These are phyloP conservation scores for Huntiella bhutanensis DNA, from an alignment of 2,329 filamentous ascomycete species.

Conservation along the genomic window DNA sequence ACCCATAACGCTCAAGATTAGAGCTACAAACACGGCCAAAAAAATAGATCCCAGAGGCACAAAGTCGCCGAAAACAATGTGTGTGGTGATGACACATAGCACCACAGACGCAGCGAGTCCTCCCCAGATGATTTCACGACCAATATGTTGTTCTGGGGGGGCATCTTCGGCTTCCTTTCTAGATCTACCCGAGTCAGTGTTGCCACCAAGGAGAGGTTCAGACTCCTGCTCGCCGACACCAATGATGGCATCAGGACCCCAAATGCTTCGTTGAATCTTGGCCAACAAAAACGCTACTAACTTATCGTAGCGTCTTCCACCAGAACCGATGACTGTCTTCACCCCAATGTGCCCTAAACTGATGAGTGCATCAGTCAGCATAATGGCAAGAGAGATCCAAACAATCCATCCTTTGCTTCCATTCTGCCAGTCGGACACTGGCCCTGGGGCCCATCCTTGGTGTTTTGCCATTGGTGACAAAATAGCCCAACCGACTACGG, in stretches of 20 bases:
- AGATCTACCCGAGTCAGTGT: constrained; percentile 15
- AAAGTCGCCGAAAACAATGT: constrained; percentile 62
- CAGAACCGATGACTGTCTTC: constrained; percentile 29
- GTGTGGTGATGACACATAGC: constrained; percentile 66
- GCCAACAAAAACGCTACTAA: constrained; percentile 6
- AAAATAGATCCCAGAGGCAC: constrained; percentile 62
- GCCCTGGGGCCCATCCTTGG: constrained; percentile 74
- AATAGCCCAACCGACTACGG: constrained; percentile 74
- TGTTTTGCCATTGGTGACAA: constrained; percentile 76
- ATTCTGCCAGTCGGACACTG: constrained; percentile 71
- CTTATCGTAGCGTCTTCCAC: constrained; percentile 4
- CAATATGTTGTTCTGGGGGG: constrained; percentile 64
- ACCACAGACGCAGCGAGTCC: constrained; percentile 58
- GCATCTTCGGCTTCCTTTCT: constrained; percentile 48
- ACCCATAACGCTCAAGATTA: constrained; percentile 58
- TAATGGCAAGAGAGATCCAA: constrained; percentile 88
- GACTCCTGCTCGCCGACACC: background rate
- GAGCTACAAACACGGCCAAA: constrained; percentile 65
- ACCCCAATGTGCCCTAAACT: constrained; percentile 64
- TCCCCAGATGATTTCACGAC: constrained; percentile 49
- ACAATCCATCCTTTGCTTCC: constrained; percentile 98
- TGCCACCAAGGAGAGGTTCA: constrained; percentile 5
- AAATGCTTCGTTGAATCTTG: constrained; percentile 9
- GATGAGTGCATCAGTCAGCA: constrained; percentile 83
- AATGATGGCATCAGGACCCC: constrained; percentile 1